Conservation (phyloP, 305 asterid genomes). For the Lippia alba region DNA sequence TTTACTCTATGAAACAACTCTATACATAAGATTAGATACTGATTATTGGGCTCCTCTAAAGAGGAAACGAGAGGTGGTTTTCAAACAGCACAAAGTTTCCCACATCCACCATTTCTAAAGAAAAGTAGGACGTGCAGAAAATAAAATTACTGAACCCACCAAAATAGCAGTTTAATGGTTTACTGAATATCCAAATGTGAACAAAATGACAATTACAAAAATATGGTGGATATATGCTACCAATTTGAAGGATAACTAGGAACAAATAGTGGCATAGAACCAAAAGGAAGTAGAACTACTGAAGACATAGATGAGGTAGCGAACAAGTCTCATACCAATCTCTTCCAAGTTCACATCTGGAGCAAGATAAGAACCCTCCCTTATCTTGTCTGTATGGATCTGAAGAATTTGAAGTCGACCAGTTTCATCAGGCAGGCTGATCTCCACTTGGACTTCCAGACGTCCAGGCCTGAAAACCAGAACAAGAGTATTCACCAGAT, state of each 20-base stretch:
- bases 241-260: conserved; percentile 23
- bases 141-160: conserved; percentile 20
- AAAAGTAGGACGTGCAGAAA: background rate
- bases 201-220: conserved; percentile 19
- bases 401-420: conserved; percentile 97
- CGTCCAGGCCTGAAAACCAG: conserved; percentile 86
- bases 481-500: conserved; percentile 13
- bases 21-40: background rate
- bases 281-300: conserved; percentile 11
- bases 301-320: conserved; percentile 26
- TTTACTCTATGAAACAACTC: conserved; percentile 8
- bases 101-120: background rate
- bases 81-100: conserved; percentile 23
- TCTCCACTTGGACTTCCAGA: conserved; percentile 98
- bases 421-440: conserved; percentile 98
- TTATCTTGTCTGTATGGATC: conserved; percentile 97
- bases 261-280: conserved; percentile 8
- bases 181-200: conserved; percentile 20
- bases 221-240: conserved; percentile 18
- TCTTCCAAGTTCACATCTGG: conserved; percentile 94
- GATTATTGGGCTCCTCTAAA: conserved; percentile 16
- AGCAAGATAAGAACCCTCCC: conserved; percentile 91
- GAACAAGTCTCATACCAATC: conserved; percentile 65
- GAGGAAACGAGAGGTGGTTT: conserved; percentile 18
- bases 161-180: conserved; percentile 20